phyloP scores from a whole-genome alignment of 176 grass and related monocot genomes.

The Aegilops speltoides region DNA sequence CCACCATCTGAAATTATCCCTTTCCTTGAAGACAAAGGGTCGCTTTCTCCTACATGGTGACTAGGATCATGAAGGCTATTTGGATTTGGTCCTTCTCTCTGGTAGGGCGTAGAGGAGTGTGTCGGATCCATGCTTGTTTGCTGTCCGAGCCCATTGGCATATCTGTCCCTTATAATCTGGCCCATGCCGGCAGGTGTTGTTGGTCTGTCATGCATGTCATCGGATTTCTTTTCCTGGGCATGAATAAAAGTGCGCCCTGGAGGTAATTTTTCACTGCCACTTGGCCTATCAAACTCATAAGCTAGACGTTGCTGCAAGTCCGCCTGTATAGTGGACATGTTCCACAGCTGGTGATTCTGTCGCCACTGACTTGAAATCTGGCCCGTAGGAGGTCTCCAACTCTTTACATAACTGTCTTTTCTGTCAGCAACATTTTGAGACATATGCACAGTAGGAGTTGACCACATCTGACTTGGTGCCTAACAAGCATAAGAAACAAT shows the following conservation, averaged over 20 bases:
- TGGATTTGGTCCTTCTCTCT: constrained; percentile 72
- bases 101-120: constrained; percentile 62
- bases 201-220: constrained; percentile 79
- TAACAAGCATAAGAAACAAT: constrained; percentile 31
- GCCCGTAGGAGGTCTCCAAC: constrained; percentile 66
- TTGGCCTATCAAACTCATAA: constrained; percentile 97
- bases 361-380: constrained; percentile 91
- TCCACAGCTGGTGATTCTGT: constrained; percentile 72
- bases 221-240: constrained; percentile 90
- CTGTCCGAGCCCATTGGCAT: constrained; percentile 58
- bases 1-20: constrained; percentile 48
- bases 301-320: constrained; percentile 94
- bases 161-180: constrained; percentile 73
- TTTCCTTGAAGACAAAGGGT: constrained; percentile 62
- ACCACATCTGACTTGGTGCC: constrained; percentile 56
- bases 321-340: constrained; percentile 56
- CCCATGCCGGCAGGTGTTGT: constrained; percentile 46
- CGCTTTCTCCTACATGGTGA: constrained; percentile 59
- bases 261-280: constrained; percentile 70
- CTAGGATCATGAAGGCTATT: constrained; percentile 50
- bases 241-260: constrained; percentile 74
- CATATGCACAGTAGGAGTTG: constrained; percentile 47
- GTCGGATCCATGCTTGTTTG: constrained; percentile 58
- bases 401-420: constrained; percentile 66
- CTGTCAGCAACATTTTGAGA: constrained; percentile 59